Evolutionary conservation across 306 rosid species (phyloP).

Genomic region (Chamaecrista fasciculata): DNA sequence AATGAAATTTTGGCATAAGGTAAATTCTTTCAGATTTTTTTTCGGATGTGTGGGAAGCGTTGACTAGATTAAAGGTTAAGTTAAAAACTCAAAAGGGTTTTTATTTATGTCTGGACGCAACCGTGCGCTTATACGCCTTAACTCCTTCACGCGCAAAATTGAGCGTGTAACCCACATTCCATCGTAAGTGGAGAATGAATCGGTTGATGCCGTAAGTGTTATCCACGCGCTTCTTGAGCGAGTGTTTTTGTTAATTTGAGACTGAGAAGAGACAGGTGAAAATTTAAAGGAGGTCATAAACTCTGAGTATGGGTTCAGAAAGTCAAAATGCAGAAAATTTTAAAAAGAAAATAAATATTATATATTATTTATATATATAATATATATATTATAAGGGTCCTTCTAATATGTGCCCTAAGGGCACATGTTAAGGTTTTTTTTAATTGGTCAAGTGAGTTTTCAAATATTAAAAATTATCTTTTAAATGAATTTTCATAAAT

Average conservation of each 20-base stretch:
- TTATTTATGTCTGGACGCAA: slow-evolving; percentile 1
- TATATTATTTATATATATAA: no score
- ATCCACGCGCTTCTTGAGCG: background rate
- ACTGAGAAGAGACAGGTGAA: background rate
- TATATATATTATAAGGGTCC: no score
- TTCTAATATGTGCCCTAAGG: no score
- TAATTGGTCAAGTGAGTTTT: no score
- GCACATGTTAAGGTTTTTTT: no score
- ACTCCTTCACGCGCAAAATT: no score
- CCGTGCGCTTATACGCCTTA: background rate
- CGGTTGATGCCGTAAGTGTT: background rate
- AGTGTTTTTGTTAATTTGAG: slow-evolving; percentile 3
- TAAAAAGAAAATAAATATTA: no score
- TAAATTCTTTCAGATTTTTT: background rate
- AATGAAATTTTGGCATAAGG: no score
- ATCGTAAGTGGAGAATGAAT: background rate
- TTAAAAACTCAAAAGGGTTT: slow-evolving; percentile 29
- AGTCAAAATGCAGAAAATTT: slow-evolving; percentile 31
- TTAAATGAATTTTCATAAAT: no score
- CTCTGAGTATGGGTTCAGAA: background rate
- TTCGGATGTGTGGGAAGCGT: slow-evolving; percentile 35
- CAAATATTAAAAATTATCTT: no score
- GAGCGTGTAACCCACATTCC: slow-evolving; percentile 29
- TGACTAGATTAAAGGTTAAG: slow-evolving; percentile 38
- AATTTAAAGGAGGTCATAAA: slow-evolving; percentile 14